A percentile compares a stretch with the other conserved stretches of the same genome.
Conservation (phyloP, 345 rosid species). For the Geranium brycei region DNA sequence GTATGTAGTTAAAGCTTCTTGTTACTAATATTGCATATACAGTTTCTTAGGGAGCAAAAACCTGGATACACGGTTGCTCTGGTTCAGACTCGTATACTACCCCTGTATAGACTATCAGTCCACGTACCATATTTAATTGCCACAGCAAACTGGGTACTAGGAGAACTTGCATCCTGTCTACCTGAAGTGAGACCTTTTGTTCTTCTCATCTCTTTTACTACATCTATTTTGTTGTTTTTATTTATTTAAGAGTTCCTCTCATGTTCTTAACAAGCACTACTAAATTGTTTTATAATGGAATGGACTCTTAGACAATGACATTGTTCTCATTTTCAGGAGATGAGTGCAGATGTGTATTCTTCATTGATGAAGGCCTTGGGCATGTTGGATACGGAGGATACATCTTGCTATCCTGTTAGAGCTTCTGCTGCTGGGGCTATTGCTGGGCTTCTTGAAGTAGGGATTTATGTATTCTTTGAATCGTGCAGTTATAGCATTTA, state of each 20-base stretch:
- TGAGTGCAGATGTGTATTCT: slow-evolving; percentile 54
- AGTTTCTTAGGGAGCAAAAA: slow-evolving; percentile 67
- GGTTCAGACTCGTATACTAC: slow-evolving; percentile 46
- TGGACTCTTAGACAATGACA: background rate
- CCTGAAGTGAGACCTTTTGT: slow-evolving; percentile 41
- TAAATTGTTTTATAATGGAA: background rate
- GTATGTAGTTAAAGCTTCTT: background rate
- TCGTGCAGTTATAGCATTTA: slow-evolving; percentile 6
- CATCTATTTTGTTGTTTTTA: slow-evolving; percentile 5
- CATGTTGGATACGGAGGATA: slow-evolving; percentile 40
- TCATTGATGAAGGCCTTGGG: slow-evolving; percentile 62
- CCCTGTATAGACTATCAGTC: slow-evolving; percentile 35
- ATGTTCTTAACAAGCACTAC: too few relatives aligned
- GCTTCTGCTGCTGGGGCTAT: slow-evolving; percentile 76
- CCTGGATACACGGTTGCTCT: slow-evolving; percentile 39
- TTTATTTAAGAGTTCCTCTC: background rate
- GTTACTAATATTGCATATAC: slow-evolving; percentile 15
- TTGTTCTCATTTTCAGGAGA: slow-evolving; percentile 37
- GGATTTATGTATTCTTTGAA: slow-evolving; percentile 8
- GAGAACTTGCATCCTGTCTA: slow-evolving; percentile 69
- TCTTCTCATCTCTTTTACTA: slow-evolving; percentile 5
- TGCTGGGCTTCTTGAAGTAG: slow-evolving; percentile 56
- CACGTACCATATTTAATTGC: slow-evolving; percentile 65
- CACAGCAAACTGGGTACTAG: slow-evolving; percentile 73
- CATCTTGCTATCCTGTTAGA: slow-evolving; percentile 64